Evolutionary conservation across 805 yeast species (phyloP), one percentile per base, ranked within the genome.

Genomic region (Zygosaccharomyces lentus): DNA sequence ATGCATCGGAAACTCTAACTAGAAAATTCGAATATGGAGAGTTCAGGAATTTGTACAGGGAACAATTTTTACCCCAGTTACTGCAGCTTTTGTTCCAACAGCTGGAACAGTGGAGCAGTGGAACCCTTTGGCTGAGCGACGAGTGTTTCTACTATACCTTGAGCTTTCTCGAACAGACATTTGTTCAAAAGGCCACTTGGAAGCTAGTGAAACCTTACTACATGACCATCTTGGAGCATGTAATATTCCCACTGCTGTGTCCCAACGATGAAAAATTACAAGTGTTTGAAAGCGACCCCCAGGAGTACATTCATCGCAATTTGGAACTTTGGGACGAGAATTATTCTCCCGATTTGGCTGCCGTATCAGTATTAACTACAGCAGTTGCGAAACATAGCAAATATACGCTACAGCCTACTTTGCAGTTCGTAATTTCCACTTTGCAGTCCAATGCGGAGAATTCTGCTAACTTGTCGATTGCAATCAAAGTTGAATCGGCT

Each of bases 231-330:
- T 69, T 91, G 29, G 69, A 81, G 9, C 88, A 83, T 54, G 80
- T 91, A 45, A 74, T 91, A 8, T 84, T 76, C 65, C 96, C 96
- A 2, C 68, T 84, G 46, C 66, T 91, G 47, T 78, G 89, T 53
- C 85, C 93, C 1, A 73, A 76, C 6, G 82, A 81, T 44, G 80
- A 76, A 6, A 78, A 80, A 15, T 69, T 87, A 46, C 95, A 86
- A 53, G 66, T 78, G 4, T 90, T 86, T 67, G 95, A 88, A 51
- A 80, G 76, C 50, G 96, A 90, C 56, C 96, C 96, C 3, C 84
- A 80, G 46, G 96, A 89, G 61, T 93, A 87, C 62, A 80, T 91
- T 45, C 86, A 87, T 63, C 72, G 81, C 43, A 77, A 77, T 44
- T 74, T 88, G 56, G 88, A 82, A 62, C 68, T 80, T 35, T 73